Evolutionary conservation across 257 asterid species (phyloP), one percentile per base, ranked within the genome.

Genomic region (Capsicum baccatum): DNA sequence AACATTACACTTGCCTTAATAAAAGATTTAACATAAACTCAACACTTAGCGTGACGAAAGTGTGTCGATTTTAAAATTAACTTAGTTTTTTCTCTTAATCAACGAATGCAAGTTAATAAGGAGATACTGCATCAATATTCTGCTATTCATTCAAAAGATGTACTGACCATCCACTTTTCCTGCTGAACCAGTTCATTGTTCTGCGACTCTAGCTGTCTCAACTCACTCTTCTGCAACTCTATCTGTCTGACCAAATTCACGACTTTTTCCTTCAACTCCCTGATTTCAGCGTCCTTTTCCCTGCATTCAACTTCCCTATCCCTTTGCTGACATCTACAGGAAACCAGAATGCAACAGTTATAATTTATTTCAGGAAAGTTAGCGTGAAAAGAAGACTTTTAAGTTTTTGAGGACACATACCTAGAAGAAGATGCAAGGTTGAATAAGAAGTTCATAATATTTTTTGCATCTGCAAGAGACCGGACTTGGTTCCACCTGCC

Each of bases 401-500:
- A 83, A 66, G 79, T 84, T 84, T 62, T 62, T 60, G 7, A 81
- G 83, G 63, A 70, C 59, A 71, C 39, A 85, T 86, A 95, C 99
- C 98, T 95, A 76, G 98, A 92, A 70, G 98, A 88, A 50, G 98
- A 88, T 68, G 98, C 93, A 59, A 93, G 87, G 90, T 94, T 92
- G 59, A 94, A 93, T 57, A 97, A 91, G 85, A 89, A 92, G 87
- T 97, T 93, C 99, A 97, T 95, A 68, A 95, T 88, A 83, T 91
- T 88, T 90, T 91, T 95, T 5, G 98, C 98, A 86, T 97, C 99
- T 55, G 97, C 91, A 62, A 97, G 91, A 83, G 97, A 88, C 69
- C 97, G 95, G 66, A 97, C 94, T 88, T 95, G 98, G 87, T 92
- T 95, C 99, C 98, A 97, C 86, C 99, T 89, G 71, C 98, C 99